phyloP scores from a whole-genome alignment of 345 rosid genomes.

The Pistacia vera region DNA sequence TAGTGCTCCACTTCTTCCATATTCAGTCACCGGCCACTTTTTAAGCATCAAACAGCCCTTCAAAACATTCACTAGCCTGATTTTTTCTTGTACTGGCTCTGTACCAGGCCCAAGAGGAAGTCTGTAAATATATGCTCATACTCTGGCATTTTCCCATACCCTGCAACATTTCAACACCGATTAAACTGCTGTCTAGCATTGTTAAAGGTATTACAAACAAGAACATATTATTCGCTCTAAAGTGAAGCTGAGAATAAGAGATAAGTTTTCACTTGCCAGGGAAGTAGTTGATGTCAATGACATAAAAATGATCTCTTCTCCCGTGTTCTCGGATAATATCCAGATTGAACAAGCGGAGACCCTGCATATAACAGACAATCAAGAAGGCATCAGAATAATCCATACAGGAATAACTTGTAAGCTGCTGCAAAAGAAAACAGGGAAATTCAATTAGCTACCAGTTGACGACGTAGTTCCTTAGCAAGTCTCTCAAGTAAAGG shows the following conservation, averaged over 20 bases:
- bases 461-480: conserved; percentile 63
- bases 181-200: not conserved
- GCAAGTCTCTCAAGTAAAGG: conserved; percentile 79
- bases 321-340: conserved; percentile 83
- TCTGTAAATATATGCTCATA: conserved; percentile 80
- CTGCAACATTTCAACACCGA: conserved; percentile 35
- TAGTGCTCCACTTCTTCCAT: not conserved
- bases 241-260: not conserved
- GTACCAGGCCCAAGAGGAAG: conserved; percentile 65
- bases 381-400: not conserved
- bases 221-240: not conserved
- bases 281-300: conserved; percentile 83
- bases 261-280: conserved; percentile 50
- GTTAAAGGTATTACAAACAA: not conserved
- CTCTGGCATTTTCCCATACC: conserved; percentile 85
- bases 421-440: not conserved
- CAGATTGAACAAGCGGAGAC: conserved; percentile 75
- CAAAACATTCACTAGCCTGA: conserved; percentile 14
- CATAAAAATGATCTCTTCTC: conserved; percentile 64
- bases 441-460: conserved; percentile 40
- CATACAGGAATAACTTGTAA: not conserved
- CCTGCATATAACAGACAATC: conserved; percentile 37
- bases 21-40: too few species aligned
- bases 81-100: conserved; percentile 50
- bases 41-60: not conserved